A percentile compares a stretch with the other conserved stretches of the same genome.
Evolutionary conservation across 2,329 filamentous ascomycete genomes (phyloP).

Genomic region (Colletotrichum spaethianum): DNA sequence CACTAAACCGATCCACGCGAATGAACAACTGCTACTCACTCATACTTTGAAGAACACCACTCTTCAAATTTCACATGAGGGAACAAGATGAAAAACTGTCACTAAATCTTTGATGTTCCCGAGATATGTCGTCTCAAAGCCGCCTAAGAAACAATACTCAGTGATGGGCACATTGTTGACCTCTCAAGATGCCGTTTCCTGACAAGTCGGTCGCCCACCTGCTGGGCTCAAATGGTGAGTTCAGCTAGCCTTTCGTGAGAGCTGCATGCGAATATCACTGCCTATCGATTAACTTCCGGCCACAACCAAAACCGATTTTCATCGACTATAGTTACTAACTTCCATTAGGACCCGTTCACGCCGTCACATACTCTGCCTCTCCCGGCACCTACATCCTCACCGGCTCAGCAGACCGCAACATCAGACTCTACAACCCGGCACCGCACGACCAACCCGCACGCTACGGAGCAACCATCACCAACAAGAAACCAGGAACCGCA

Average conservation of each 20-base stretch:
- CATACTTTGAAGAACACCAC: neutral
- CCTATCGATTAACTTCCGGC: neutral
- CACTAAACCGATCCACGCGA: slow-evolving; percentile 30
- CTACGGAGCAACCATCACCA: slow-evolving; percentile 47
- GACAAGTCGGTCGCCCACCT: slow-evolving; percentile 68
- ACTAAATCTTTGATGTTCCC: neutral
- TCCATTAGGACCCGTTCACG: slow-evolving; percentile 77
- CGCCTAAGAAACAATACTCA: neutral
- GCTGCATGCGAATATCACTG: neutral
- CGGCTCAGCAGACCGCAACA: slow-evolving; percentile 85
- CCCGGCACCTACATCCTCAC: slow-evolving; percentile 86
- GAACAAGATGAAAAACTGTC: slow-evolving; percentile 1
- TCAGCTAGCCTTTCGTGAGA: neutral
- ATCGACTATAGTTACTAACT: slow-evolving; percentile 6
- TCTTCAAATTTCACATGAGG: neutral
- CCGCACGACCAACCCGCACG: slow-evolving; percentile 47
- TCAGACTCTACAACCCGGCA: slow-evolving; percentile 88
- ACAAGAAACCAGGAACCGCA: slow-evolving; percentile 53
- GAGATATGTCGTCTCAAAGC: slow-evolving; percentile 13
- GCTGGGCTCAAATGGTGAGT: slow-evolving; percentile 71
- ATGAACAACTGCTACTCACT: neutral
- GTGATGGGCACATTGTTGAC: slow-evolving; percentile 34
- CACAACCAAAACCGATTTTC: neutral
- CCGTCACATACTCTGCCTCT: slow-evolving; percentile 79
- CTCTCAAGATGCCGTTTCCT: slow-evolving; percentile 59